A percentile compares a stretch with the other conserved stretches of the same genome.
These are phyloP conservation scores for Pestalotiopsis sp. DNA, from an alignment of 2,329 filamentous ascomycete species.

Conservation along the genomic window DNA sequence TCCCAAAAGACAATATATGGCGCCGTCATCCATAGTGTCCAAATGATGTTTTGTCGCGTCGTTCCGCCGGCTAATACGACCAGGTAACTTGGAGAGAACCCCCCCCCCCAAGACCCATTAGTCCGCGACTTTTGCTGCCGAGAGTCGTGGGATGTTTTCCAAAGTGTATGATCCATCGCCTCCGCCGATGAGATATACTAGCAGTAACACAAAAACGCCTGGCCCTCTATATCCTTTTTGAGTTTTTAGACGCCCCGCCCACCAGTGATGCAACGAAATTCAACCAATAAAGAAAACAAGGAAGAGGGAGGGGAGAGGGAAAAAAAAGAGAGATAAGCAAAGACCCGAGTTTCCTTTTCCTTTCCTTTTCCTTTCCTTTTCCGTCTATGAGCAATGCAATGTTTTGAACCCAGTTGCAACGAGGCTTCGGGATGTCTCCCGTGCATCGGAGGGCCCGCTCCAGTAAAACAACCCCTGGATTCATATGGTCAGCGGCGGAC, in stretches of 20 bases:
- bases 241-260: no score
- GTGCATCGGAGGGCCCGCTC: constrained; percentile 72
- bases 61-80: neutral
- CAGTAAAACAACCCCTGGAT: constrained; percentile 77
- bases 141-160: no score
- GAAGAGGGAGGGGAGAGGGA: neutral
- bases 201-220: no score
- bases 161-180: no score
- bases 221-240: no score
- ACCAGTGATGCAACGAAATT: no score
- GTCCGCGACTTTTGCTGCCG: no score
- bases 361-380: neutral
- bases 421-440: constrained; percentile 56
- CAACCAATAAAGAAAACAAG: no score
- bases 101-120: no score
- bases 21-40: neutral
- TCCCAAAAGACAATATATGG: neutral
- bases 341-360: neutral
- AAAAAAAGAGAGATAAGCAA: neutral
- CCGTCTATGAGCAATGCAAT: constrained; percentile 45
- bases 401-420: constrained; percentile 60
- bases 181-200: no score
- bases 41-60: neutral
- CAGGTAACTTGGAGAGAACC: neutral
- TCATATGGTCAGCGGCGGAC: neutral